phyloP scores from a whole-genome alignment of 2,329 filamentous ascomycete species.

The Chaetomiaceae sp. region DNA sequence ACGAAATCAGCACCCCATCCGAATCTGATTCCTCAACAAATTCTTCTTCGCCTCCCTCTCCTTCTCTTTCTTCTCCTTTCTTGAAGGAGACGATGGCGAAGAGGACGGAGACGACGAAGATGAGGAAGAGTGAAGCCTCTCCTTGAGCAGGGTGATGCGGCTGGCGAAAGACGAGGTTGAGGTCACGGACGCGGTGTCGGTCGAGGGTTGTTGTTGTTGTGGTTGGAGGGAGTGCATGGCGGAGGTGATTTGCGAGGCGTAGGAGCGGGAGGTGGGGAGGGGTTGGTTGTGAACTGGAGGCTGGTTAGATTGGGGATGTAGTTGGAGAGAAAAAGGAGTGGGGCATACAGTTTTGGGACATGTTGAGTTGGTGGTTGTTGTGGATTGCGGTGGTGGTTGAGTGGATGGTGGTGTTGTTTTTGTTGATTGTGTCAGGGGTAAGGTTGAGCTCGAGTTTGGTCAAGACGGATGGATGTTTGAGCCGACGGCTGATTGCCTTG shows the following conservation, averaged over 20 bases:
- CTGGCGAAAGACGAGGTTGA: slow-evolving; percentile 25
- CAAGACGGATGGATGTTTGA: neutral
- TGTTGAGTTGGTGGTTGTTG: slow-evolving; percentile 1
- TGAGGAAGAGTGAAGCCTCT: slow-evolving; percentile 14
- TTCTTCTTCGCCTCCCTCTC: slow-evolving; percentile 12
- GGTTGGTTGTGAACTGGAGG: neutral
- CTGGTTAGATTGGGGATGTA: neutral
- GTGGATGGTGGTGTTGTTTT: neutral
- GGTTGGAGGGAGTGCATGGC: slow-evolving; percentile 4
- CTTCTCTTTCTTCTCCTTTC: slow-evolving; percentile 2
- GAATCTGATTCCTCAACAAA: slow-evolving; percentile 19
- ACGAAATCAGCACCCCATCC: slow-evolving; percentile 20
- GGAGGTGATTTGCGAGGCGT: neutral
- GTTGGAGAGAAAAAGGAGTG: neutral
- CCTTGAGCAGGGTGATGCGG: slow-evolving; percentile 24
- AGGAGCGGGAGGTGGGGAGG: neutral
- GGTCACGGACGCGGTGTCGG: slow-evolving; percentile 27
- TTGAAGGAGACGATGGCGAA: no score
- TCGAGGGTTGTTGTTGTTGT: neutral
- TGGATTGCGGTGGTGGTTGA: slow-evolving; percentile 7
- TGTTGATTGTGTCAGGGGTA: neutral
- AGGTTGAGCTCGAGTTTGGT: neutral
- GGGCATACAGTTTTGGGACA: slow-evolving; percentile 5
- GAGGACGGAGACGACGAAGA: no score
- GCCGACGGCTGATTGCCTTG: neutral